phyloP scores from a whole-genome alignment of 169 alveolate genomes.

The Plasmodium reichenowi region DNA sequence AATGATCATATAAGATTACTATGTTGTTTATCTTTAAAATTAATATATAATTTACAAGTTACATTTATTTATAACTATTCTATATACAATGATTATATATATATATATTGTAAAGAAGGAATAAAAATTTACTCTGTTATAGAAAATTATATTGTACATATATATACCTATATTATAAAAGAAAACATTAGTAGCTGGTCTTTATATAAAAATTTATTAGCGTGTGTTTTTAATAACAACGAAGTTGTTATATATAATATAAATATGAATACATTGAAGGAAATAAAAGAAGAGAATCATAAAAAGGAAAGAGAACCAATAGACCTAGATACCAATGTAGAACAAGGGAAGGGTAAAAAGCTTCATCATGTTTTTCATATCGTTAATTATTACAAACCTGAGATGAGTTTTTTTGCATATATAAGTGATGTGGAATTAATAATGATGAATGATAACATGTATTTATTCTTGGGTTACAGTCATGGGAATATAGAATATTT shows the following conservation, averaged over 20 bases:
- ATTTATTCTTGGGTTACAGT: constrained; percentile 53
- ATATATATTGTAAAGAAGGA: constrained; percentile 34
- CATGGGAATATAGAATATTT: constrained; percentile 58
- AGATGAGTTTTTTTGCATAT: constrained; percentile 4
- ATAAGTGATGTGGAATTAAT: constrained; percentile 32
- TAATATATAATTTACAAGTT: constrained; percentile 6
- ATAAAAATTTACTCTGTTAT: constrained; percentile 27
- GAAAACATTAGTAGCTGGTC: constrained; percentile 14
- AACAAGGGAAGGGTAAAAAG: neutral
- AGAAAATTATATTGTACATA: constrained; percentile 1
- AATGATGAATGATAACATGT: constrained; percentile 49
- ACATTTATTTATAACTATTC: constrained; percentile 19
- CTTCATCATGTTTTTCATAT: neutral
- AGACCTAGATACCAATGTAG: neutral
- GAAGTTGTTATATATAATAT: constrained; percentile 21
- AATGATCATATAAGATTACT: constrained; percentile 11
- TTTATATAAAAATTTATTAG: constrained; percentile 48
- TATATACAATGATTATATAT: constrained; percentile 29
- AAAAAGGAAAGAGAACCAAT: neutral
- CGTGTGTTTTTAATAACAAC: constrained; percentile 6
- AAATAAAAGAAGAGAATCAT: neutral
- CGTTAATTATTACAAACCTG: constrained; percentile 18
- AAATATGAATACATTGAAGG: neutral
- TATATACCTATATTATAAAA: constrained; percentile 1
- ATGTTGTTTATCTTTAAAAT: constrained; percentile 64